phyloP scores from a whole-genome alignment of 2,329 filamentous ascomycete genomes.

The Pestalotiopsis sp. region DNA sequence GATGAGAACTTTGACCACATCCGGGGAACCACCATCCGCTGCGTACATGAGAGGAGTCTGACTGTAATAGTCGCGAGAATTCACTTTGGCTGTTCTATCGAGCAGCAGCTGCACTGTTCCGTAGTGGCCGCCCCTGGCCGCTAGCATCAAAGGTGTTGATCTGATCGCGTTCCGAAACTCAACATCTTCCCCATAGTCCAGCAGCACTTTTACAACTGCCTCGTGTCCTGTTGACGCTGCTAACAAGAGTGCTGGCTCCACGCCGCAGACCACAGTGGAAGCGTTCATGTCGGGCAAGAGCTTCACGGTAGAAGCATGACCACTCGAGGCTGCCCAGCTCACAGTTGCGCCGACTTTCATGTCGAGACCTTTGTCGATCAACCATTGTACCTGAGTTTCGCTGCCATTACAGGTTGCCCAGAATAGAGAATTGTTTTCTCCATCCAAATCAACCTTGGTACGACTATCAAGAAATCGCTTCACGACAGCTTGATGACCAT shows the following conservation, averaged over 20 bases:
- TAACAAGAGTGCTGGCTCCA: neutral
- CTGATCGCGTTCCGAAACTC: neutral
- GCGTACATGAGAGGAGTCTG: neutral
- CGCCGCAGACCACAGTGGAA: accelerated
- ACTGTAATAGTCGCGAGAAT: neutral
- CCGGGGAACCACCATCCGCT: neutral
- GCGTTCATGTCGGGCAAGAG: neutral
- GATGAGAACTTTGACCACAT: neutral
- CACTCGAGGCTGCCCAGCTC: neutral
- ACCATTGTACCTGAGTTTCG: neutral
- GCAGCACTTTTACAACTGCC: neutral
- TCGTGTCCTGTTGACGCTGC: neutral
- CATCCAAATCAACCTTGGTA: neutral
- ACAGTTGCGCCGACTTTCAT: neutral
- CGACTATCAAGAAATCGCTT: neutral
- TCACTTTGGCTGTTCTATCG: neutral
- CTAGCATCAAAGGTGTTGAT: neutral
- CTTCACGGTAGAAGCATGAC: neutral
- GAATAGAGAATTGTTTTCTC: neutral
- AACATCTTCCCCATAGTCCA: neutral
- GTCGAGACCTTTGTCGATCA: neutral
- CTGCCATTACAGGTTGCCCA: neutral
- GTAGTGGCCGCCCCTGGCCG: neutral
- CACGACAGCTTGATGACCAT: neutral
- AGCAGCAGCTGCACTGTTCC: neutral